Evolutionary conservation across 345 rosid genomes (phyloP).

Genomic region (Mangifera indica): DNA sequence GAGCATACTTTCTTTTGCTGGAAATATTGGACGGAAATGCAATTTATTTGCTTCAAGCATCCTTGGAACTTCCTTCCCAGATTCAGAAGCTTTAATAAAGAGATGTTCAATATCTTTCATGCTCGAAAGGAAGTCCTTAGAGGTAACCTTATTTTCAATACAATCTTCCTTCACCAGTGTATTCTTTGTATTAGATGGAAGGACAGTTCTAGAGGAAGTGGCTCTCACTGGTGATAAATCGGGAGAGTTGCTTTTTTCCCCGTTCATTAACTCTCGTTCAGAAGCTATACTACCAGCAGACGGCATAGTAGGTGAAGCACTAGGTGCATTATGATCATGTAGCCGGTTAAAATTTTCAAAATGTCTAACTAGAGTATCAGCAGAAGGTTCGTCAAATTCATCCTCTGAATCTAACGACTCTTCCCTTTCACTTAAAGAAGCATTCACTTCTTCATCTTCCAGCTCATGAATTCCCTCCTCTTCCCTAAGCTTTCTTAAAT

Average conservation of each 20-base stretch:
- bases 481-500: conserved; percentile 46
- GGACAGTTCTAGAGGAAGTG: conserved; percentile 33
- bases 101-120: conserved; percentile 77
- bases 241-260: conserved; percentile 64
- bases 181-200: conserved; percentile 37
- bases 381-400: conserved; percentile 67
- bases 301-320: conserved; percentile 41
- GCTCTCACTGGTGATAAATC: conserved; percentile 64
- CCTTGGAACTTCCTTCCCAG: conserved; percentile 94
- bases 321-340: conserved; percentile 38
- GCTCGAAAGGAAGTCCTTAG: conserved; percentile 79
- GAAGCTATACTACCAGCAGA: conserved; percentile 41
- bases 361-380: conserved; percentile 66
- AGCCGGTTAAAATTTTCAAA: conserved; percentile 68
- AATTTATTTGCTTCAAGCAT: conserved; percentile 97
- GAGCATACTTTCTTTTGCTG: conserved; percentile 55
- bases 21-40: conserved; percentile 71
- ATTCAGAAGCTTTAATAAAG: conserved; percentile 81
- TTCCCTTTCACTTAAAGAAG: conserved; percentile 54
- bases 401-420: conserved; percentile 66
- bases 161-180: conserved; percentile 49
- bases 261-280: conserved; percentile 48
- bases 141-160: conserved; percentile 50
- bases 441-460: conserved; percentile 62
- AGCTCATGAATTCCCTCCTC: conserved; percentile 64